Evolutionary conservation across 1,284 basidiomycete genomes (phyloP).

Genomic region (Polyporus tsugae): DNA sequence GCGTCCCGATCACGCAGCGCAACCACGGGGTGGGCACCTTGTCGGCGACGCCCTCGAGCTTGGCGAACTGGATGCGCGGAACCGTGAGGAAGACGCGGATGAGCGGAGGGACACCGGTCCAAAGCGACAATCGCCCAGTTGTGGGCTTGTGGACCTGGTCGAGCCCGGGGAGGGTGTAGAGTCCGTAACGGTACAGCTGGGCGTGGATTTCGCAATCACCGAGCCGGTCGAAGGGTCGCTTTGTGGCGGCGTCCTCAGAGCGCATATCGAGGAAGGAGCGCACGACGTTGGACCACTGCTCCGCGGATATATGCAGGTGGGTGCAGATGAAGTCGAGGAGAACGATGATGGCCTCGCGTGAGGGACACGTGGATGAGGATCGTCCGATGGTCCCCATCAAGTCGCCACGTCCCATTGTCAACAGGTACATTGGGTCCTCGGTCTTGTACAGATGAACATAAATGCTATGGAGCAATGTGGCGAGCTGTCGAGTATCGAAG

Average conservation of each 20-base stretch:
- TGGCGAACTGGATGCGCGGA: slow-evolving; percentile 40
- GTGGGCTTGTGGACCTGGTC: background rate
- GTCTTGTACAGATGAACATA: slow-evolving; percentile 57
- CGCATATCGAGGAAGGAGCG: slow-evolving; percentile 35
- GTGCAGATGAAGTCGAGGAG: slow-evolving; percentile 49
- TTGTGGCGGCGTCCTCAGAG: background rate
- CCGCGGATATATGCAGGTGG: slow-evolving; percentile 37
- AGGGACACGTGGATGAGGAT: background rate
- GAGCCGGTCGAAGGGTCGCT: slow-evolving; percentile 38
- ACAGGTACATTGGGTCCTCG: slow-evolving; percentile 39
- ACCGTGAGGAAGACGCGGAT: slow-evolving; percentile 44
- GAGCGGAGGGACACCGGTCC: slow-evolving; percentile 41
- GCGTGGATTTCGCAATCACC: slow-evolving; percentile 46
- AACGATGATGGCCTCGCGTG: slow-evolving; percentile 51
- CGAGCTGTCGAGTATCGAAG: slow-evolving; percentile 43
- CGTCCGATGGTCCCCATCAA: slow-evolving; percentile 31
- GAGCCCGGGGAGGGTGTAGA: slow-evolving; percentile 34
- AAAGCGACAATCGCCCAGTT: slow-evolving; percentile 37
- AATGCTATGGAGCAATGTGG: slow-evolving; percentile 50
- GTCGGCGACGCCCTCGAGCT: slow-evolving; percentile 28
- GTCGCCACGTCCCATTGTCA: background rate
- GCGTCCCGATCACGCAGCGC: background rate
- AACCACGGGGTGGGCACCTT: slow-evolving; percentile 34
- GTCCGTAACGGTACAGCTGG: slow-evolving; percentile 43
- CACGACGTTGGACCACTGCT: slow-evolving; percentile 43